Base-by-base conservation (phyloP, 306 rosid species). In the Fragaria ananassa region DNA sequence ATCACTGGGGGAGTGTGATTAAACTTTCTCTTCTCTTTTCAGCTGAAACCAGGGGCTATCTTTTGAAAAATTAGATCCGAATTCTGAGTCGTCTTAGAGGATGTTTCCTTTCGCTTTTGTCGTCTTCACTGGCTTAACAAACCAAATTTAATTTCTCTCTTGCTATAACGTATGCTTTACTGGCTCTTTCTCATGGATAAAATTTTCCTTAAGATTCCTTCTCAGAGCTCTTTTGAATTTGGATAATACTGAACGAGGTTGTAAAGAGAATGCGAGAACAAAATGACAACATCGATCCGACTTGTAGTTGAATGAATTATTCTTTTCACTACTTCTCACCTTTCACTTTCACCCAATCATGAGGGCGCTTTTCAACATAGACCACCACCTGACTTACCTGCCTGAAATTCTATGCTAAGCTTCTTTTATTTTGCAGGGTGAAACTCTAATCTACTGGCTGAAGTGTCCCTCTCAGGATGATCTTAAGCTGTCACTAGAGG, bases 311-410 rank as follows among this genome's bases (percentile, higher is more conserved):
- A 4, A 37, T 37, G 41, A 37, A 6, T 37, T 37, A 4, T 37
- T 37, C 41, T 37, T 37, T 37, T 37, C 68, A 47, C 65, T 51
- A 62, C 73, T 50, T 72, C 75, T 82, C 80, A 81, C 80, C 88
- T 83, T 81, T 84, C 79, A 75, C 83, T 89, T 91, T 91, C 89
- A 84, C 88, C 89, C 96, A 89, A 89, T 91, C 83, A 93, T 87
- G 83, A 81, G 88, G 37, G 68, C 87, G 70, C 61, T 72, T 86
- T 91, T 85, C 87, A 91, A 89, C 77, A 73, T 10, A 71, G 49
- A 49, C 67, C 13, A 12, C 17, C 4, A 13, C 35, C 56, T 17
- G n/a, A 6, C 56, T 54, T 39, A n/a, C 66, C 65, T 31, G 61
- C 81, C 87, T 80, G 72, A 85, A 88, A 84, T 88, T 88, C 81